Base-by-base conservation (phyloP, 2,329 filamentous ascomycete genomes). In the Metarhizium anisopliae region DNA sequence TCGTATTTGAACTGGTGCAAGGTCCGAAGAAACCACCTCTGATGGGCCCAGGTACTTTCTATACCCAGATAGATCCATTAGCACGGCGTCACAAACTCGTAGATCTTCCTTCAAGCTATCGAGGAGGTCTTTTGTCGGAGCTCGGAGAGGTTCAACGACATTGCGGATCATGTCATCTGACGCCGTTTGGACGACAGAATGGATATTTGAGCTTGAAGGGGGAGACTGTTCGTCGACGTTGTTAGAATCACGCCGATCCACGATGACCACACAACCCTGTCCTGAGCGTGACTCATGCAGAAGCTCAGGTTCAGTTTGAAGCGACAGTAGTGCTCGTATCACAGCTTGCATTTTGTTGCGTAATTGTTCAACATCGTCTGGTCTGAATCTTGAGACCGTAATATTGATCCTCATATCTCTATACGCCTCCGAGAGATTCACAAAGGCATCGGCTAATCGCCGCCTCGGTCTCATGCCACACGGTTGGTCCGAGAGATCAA, bases 371-470 rank as follows among this genome's bases (percentile, higher is more conserved):
- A 81, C 70, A 61, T 83, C 79, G 11, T 70, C 66, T 2, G 80
- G 79, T 11, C 66, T 67, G 56, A 83, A 79, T 1, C 75, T 71
- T 1, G 79, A 81, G 4, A 83, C 66, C 1, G 80, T 79, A n/a
- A 82, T 72, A 54, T 83, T 81, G 53, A 82, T 73, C 13, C 74
- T 72, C 57, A 84, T 73, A 60, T 84, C 81, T 64, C 81, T 73
- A 57, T 80, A 76, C 2, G 76, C 77, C 58, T 80, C 72, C 14
- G 81, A 82, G 54, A 84, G 70, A 56, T 79, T 74, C 57, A 83
- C 78, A 56, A 82, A 82, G 0, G 75, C 73, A 58, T 73, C 74
- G 4, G 76, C 73, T 18, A 84, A 67, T 42, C 72, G 69, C 47
- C 76, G 71, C 36, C 77, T 73, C 3, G 58, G 70, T 50, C 62